Base-by-base conservation (phyloP, 192 early-diverging fungal genomes). In the Backusella tuberculispora region DNA sequence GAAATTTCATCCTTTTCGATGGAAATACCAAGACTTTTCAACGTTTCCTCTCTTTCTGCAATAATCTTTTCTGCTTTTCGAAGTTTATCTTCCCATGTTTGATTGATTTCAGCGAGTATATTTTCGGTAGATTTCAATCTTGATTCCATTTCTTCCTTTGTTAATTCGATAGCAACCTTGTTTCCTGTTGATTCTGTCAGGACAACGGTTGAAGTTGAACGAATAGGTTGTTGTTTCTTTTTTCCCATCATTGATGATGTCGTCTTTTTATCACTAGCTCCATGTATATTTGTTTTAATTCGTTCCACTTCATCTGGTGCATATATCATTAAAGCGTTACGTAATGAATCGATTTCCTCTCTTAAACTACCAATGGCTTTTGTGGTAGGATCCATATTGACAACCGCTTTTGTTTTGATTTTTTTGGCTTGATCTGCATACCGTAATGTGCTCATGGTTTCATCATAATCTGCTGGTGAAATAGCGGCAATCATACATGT, bases 361-460 rank as follows among this genome's bases (percentile, higher is more conserved):
- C 93, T 91, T 15, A 98, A 84, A 76, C 95, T 92, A 63, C 92
- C 87, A 68, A 98, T 90, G 2, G 95, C 78, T 60, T 86, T 90
- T 13, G 87, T 88, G 44, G 91, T 91, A 0, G 93, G 91, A 72
- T 96, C 93, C 79, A 97, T 95, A 80, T 98, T 98, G 63, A 98
- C 92, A 0, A 93, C 87, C 6, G 95, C 95, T 76, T 91, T 91
- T 78, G 95, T 98, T 77, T 96, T 91, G 79, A 98, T 95, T 46
- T 86, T 88, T 75, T 96, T 97, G 14, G 95, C 96, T 40, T 95
- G 90, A 74, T 97, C 94, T 4, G 94, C 95, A 76, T 96, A 98
- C 19, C 96, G 86, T 43, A 98, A 83, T 4, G 96, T 98, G 67
- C 89, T 92, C 4, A 95, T 82, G 2, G 94, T 91, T 83, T 95